These are phyloP conservation scores for Pseudocercospora pini-densiflorae DNA, from an alignment of 2,329 filamentous ascomycete species.

Conservation along the genomic window DNA sequence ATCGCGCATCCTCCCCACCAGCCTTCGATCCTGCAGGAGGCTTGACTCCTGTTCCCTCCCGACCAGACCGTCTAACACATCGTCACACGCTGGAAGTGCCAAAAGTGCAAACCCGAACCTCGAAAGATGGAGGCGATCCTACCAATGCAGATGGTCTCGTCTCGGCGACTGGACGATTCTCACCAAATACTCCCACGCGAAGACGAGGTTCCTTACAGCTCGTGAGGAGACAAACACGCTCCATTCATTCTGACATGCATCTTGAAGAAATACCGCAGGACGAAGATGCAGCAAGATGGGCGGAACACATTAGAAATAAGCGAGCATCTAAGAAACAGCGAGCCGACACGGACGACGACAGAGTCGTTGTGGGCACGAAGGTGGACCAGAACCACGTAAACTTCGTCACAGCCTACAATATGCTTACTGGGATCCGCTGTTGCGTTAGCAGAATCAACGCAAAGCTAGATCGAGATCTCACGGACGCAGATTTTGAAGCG, in stretches of 20 bases:
- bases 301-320: constrained; percentile 90
- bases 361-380: constrained; percentile 92
- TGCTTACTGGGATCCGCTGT: constrained; percentile 98
- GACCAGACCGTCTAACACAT: constrained; percentile 69
- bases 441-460: constrained; percentile 95
- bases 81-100: constrained; percentile 90
- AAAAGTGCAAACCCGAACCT: constrained; percentile 68
- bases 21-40: constrained; percentile 49
- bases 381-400: constrained; percentile 93
- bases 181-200: constrained; percentile 66
- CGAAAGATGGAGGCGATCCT: constrained; percentile 66
- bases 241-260: constrained; percentile 80
- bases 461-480: constrained; percentile 89
- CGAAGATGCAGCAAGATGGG: constrained; percentile 89
- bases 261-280: constrained; percentile 84
- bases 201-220: constrained; percentile 84
- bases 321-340: constrained; percentile 82
- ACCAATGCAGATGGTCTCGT: constrained; percentile 59
- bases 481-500: constrained; percentile 87
- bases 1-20: constrained; percentile 44
- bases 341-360: constrained; percentile 88
- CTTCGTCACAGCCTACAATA: constrained; percentile 98
- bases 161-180: constrained; percentile 79
- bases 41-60: constrained; percentile 59
- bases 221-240: constrained; percentile 78